Conservation (phyloP, 2,329 filamentous ascomycete genomes). For the Pyrenophora graminea region DNA sequence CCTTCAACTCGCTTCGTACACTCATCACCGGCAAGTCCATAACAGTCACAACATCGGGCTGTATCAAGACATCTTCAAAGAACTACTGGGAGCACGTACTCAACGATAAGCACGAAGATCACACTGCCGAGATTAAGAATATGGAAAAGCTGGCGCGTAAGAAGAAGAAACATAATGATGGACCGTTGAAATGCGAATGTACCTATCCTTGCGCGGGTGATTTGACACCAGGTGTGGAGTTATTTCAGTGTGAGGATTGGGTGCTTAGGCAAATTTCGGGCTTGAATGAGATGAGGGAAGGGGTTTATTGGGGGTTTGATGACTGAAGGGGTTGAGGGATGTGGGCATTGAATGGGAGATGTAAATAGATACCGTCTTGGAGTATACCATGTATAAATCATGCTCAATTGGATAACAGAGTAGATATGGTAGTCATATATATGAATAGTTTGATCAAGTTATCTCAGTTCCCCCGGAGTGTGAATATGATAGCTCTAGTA, state of each 20-base stretch:
- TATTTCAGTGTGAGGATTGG: background rate
- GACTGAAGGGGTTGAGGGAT: background rate
- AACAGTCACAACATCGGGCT: conserved; percentile 14
- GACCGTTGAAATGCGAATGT: conserved; percentile 11
- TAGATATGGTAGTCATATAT: too few relatives aligned
- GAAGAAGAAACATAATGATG: background rate
- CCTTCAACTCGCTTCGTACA: background rate
- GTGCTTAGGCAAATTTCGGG: conserved; percentile 4
- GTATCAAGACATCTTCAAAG: conserved; percentile 15
- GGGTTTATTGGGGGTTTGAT: conserved; percentile 14
- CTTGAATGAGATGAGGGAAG: conserved; percentile 6
- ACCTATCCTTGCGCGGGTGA: conserved; percentile 6
- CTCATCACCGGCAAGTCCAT: background rate
- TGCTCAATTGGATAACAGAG: too few relatives aligned
- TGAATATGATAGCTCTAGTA: too few relatives aligned
- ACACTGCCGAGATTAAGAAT: background rate
- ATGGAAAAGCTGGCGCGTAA: background rate
- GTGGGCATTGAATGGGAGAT: too few relatives aligned
- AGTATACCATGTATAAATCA: too few relatives aligned
- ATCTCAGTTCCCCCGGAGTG: too few relatives aligned
- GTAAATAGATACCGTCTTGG: too few relatives aligned
- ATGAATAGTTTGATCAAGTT: too few relatives aligned
- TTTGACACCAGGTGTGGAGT: background rate
- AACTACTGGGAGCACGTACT: conserved; percentile 14
- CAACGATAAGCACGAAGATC: background rate